Base-by-base conservation (phyloP, 2,329 filamentous ascomycete genomes). In the Fusarium anthophilum region DNA sequence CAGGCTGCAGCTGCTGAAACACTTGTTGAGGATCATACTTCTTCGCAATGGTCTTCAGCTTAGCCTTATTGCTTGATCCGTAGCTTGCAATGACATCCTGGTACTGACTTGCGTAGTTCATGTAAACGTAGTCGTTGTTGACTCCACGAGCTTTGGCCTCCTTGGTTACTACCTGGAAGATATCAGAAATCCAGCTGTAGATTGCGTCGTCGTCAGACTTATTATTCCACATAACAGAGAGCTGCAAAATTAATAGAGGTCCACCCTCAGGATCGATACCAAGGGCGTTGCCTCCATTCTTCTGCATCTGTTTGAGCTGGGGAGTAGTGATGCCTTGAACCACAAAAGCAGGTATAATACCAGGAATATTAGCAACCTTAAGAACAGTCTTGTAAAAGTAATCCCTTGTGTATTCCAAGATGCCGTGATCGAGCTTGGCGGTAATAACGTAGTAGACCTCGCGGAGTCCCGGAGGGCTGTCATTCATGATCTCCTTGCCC, bases 311-410 rank as follows among this genome's bases (percentile, higher is more conserved):
- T 9, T 79, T 75, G 12, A 81, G 80, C 68, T 83, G 77, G 43
- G 80, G 79, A 12, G 79, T 79, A 1, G 84, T 83, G 55, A 87
- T 82, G 18, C 82, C 84, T 68, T 88, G 85, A 54, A 83, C 78
- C 56, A 76, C 75, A 47, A 75, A 79, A 60, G 67, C 75, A 7
- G 82, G 81, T 7, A 78, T 38, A 1, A 78, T 70, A 6, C 77
- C 79, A 3, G 73, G 48, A 15, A 78, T 62, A 20, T 76, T 66
- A 8, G 71, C 68, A 12, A 79, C 67, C 1, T 66, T 43, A 5
- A 71, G 63, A 17, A 81, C 68, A 20, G 77, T 77, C 26, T 76
- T 69, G 57, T 63, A 77, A 26, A 63, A 76, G 10, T 72, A 57
- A 20, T 73, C 57, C 37, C 51, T 48, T 1, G 62, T 47, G 45